A percentile compares a stretch with the other conserved stretches of the same genome.
These are phyloP conservation scores for Tylopilus intermedius DNA, from an alignment of 768 basidiomycete genomes.

Conservation along the genomic window DNA sequence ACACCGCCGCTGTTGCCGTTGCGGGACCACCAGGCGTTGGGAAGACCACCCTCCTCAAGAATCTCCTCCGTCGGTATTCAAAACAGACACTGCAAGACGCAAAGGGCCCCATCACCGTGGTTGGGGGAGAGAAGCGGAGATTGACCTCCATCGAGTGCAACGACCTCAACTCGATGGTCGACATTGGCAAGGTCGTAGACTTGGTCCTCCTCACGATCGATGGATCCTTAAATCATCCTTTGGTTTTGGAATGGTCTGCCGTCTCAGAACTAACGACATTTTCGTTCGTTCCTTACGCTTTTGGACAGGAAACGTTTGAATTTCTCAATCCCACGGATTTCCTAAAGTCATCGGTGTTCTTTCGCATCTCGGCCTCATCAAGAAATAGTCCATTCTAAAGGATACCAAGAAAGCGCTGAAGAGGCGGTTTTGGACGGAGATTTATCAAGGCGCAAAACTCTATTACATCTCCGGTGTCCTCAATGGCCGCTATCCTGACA, in stretches of 20 bases:
- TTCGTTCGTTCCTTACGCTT: neutral
- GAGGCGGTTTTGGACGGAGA: conserved; percentile 99
- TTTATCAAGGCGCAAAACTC: conserved; percentile 96
- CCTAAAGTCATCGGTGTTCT: conserved; percentile 97
- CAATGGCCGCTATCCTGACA: conserved; percentile 96
- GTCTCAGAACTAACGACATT: neutral
- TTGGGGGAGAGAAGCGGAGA: conserved; percentile 86
- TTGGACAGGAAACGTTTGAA: conserved; percentile 89
- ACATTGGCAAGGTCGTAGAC: conserved; percentile 95
- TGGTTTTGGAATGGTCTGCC: conserved; percentile 94
- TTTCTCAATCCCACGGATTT: conserved; percentile 95
- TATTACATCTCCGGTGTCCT: conserved; percentile 96
- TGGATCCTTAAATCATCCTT: no score
- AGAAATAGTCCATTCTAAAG: conserved; percentile 80
- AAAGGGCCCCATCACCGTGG: conserved; percentile 91
- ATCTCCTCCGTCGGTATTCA: conserved; percentile 85
- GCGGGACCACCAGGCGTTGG: conserved; percentile 97
- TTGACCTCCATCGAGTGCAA: conserved; percentile 98
- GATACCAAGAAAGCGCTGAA: conserved; percentile 92
- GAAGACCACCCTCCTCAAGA: conserved; percentile 90
- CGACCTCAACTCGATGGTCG: conserved; percentile 97
- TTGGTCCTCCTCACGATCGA: conserved; percentile 96
- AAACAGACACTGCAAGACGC: conserved; percentile 89
- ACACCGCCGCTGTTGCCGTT: conserved; percentile 88
- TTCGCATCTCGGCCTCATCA: conserved; percentile 94